Evolutionary conservation across 106 monocot genomes (phyloP).

Genomic region (Posidonia australis): DNA sequence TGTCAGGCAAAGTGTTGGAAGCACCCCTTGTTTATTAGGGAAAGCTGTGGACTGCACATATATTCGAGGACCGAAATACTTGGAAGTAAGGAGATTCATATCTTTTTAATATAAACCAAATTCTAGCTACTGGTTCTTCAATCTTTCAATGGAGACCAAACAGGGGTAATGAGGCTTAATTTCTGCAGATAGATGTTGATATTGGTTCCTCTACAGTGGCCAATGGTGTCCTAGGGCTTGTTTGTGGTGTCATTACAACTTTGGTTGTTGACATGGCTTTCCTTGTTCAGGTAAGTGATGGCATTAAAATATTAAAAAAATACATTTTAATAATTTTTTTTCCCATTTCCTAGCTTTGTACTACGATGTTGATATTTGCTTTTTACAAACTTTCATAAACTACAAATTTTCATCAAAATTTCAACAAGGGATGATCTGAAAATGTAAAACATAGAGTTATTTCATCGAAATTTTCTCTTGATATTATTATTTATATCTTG

Average conservation of each 20-base stretch:
- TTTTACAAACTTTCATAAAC: not conserved
- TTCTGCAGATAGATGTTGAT: conserved; percentile 85
- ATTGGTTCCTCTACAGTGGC: conserved; percentile 98
- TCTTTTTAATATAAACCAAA: not conserved
- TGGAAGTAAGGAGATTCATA: conserved; percentile 58
- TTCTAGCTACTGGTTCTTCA: too few species aligned
- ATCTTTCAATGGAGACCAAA: not conserved
- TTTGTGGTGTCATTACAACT: conserved; percentile 74
- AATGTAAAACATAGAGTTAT: too few species aligned
- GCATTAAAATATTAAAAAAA: conserved; percentile 5
- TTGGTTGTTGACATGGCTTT: conserved; percentile 98
- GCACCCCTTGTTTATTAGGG: conserved; percentile 81
- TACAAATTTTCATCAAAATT: too few species aligned
- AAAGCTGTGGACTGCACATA: conserved; percentile 94
- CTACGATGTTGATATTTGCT: too few species aligned
- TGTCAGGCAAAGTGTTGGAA: conserved; percentile 97
- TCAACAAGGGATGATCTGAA: too few species aligned
- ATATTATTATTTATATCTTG: too few species aligned
- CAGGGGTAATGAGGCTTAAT: not conserved
- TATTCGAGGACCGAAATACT: conserved; percentile 65
- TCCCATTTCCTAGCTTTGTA: not conserved
- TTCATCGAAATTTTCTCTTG: too few species aligned
- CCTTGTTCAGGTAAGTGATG: conserved; percentile 75
- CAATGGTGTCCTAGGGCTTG: conserved; percentile 93
- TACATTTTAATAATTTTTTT: not conserved